Conservation (phyloP, 169 alveolate genomes). For the Perkinsus olseni region DNA sequence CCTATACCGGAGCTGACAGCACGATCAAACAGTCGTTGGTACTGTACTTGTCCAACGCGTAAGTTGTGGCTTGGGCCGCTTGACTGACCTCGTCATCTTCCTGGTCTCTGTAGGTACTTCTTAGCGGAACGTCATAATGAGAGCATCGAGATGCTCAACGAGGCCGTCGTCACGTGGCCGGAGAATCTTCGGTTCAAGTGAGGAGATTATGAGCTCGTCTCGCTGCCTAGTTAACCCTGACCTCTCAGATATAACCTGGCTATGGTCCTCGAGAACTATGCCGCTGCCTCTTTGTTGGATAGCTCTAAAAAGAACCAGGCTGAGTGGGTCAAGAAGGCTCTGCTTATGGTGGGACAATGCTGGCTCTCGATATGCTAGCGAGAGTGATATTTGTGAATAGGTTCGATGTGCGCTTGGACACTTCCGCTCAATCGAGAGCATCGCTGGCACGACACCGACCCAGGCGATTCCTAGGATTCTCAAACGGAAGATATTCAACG, state of each 20-base stretch:
- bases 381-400: neutral
- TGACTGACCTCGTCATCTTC: too few species aligned
- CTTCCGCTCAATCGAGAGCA: neutral
- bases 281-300: neutral
- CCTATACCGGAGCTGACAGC: neutral
- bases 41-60: neutral
- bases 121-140: neutral
- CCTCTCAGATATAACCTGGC: neutral
- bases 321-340: neutral
- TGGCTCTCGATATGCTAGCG: neutral
- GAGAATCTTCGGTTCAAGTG: neutral
- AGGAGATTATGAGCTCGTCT: neutral
- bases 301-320: neutral
- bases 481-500: neutral
- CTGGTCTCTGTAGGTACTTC: neutral
- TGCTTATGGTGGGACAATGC: neutral
- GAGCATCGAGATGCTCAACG: neutral
- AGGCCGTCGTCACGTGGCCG: neutral
- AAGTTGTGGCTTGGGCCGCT: neutral
- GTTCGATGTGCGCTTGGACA: neutral
- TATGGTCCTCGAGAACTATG: neutral
- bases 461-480: neutral
- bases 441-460: neutral
- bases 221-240: neutral
- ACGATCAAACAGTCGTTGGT: neutral